phyloP scores from a whole-genome alignment of 805 yeast species.

The Metschnikowia cerradonensis region DNA sequence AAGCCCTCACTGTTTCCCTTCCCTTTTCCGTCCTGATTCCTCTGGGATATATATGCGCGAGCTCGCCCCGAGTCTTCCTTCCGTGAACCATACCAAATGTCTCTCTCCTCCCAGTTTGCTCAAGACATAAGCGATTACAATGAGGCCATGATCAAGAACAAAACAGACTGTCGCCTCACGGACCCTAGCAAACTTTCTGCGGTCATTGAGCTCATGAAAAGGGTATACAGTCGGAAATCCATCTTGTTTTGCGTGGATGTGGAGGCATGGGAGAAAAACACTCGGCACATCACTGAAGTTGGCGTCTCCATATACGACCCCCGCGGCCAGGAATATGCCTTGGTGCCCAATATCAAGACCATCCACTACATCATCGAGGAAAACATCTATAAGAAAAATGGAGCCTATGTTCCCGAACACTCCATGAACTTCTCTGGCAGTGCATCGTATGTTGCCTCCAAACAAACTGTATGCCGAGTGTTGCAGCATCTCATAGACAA shows the following conservation, averaged over 20 bases:
- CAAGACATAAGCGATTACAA: neutral
- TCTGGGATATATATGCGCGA: neutral
- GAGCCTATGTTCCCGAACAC: conserved; percentile 22
- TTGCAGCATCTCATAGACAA: conserved; percentile 12
- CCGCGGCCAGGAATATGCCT: conserved; percentile 9
- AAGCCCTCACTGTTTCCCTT: neutral
- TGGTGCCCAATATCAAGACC: conserved; percentile 16
- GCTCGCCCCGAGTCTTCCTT: neutral
- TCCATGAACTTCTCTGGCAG: conserved; percentile 18
- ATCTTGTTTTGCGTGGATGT: conserved; percentile 23
- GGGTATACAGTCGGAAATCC: conserved; percentile 17
- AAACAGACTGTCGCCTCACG: neutral
- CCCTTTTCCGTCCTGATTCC: neutral
- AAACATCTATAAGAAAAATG: conserved; percentile 15
- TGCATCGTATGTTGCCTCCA: conserved; percentile 12
- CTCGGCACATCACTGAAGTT: conserved; percentile 20
- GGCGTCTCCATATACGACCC: conserved; percentile 26
- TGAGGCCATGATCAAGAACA: neutral
- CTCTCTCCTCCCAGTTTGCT: neutral
- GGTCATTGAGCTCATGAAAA: conserved; percentile 11
- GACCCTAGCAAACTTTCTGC: neutral
- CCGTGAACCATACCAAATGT: neutral
- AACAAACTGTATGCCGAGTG: conserved; percentile 6
- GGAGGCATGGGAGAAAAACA: conserved; percentile 21
- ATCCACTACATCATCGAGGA: conserved; percentile 20